Evolutionary conservation across 139 green algal species (phyloP).

Genomic region (Astrephomene gubernaculifera): DNA sequence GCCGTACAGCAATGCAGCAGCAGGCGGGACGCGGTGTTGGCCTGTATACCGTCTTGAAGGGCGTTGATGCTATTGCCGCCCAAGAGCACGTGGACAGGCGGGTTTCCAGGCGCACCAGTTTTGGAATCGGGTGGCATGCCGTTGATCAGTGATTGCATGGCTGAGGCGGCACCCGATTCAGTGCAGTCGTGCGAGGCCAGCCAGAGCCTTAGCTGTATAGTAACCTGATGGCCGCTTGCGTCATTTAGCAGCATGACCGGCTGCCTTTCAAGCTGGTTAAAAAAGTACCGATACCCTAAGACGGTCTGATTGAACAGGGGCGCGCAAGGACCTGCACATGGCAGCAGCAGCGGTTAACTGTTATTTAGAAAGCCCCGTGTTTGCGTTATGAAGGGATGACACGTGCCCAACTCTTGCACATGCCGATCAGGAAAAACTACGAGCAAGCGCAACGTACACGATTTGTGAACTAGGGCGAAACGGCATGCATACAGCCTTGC

Average conservation of each 20-base stretch:
- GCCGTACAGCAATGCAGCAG: constrained; percentile 39
- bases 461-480: no score
- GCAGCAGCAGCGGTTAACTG: no score
- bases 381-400: no score
- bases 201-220: neutral
- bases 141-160: constrained; percentile 4
- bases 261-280: neutral
- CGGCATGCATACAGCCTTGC: no score
- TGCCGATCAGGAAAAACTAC: no score
- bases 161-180: neutral
- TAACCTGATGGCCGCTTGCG: neutral
- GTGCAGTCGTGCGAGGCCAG: constrained; percentile 22
- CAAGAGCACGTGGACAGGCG: constrained; percentile 28
- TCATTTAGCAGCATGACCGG: neutral
- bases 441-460: no score
- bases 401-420: no score
- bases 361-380: no score
- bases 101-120: neutral
- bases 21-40: constrained; percentile 1
- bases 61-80: constrained; percentile 31
- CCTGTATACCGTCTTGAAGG: neutral
- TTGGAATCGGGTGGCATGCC: neutral
- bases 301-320: neutral
- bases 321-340: constrained; percentile 23
- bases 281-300: constrained; percentile 14